phyloP scores from a whole-genome alignment of 1,139 yeast genomes.

The Hyphopichia wangnamkhiaoensis region DNA sequence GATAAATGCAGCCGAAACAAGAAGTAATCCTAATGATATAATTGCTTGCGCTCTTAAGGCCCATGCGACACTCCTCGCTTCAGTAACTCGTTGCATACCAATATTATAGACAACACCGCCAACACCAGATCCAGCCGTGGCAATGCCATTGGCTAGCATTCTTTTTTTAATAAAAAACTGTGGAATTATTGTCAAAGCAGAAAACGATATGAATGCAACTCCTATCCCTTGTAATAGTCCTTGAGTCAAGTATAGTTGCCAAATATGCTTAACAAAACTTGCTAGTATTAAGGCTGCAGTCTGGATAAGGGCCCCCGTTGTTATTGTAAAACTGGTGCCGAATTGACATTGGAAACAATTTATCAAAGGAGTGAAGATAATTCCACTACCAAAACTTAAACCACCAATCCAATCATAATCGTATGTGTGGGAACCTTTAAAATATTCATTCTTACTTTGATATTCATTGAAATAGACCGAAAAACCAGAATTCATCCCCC shows the following conservation, averaged over 20 bases:
- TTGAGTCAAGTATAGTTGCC: slow-evolving; percentile 55
- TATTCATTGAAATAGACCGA: slow-evolving; percentile 45
- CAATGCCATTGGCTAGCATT: slow-evolving; percentile 58
- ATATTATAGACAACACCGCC: slow-evolving; percentile 58
- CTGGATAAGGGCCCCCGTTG: slow-evolving; percentile 39
- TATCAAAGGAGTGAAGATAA: slow-evolving; percentile 24
- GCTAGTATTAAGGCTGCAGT: slow-evolving; percentile 47
- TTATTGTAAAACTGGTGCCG: slow-evolving; percentile 31
- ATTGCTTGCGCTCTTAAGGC: slow-evolving; percentile 40
- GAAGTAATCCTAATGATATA: slow-evolving; percentile 30
- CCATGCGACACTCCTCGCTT: slow-evolving; percentile 30
- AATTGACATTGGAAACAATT: slow-evolving; percentile 29
- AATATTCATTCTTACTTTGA: slow-evolving; percentile 21
- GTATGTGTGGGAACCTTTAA: slow-evolving; percentile 16
- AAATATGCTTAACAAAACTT: slow-evolving; percentile 41
- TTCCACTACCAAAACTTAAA: slow-evolving; percentile 18
- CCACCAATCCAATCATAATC: slow-evolving; percentile 28
- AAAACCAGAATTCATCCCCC: slow-evolving; percentile 48
- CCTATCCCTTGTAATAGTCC: slow-evolving; percentile 55
- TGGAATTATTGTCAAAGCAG: slow-evolving; percentile 41
- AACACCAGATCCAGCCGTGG: slow-evolving; percentile 60
- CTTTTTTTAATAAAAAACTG: slow-evolving; percentile 59
- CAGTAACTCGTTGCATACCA: slow-evolving; percentile 38
- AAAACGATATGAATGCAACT: slow-evolving; percentile 45
- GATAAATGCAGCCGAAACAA: slow-evolving; percentile 31